Percentiles rank a stretch among this genome's conserved stretches.
Evolutionary conservation across 441 rosid genomes (phyloP).

Genomic region (Manihot esculenta): DNA sequence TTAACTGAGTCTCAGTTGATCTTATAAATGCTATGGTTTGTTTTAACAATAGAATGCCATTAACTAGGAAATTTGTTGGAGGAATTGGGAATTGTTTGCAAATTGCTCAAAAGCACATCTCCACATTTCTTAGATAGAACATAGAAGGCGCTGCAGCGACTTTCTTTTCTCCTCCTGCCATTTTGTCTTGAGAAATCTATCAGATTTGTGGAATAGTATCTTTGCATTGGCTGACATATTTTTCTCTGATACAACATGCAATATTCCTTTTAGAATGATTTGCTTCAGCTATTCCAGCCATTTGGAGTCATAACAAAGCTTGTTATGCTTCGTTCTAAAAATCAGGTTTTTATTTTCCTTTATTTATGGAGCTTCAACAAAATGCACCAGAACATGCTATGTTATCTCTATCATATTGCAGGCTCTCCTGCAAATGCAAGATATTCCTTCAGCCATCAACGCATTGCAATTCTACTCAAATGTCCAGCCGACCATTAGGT

Average conservation of each 20-base stretch:
- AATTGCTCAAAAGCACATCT: too few species aligned
- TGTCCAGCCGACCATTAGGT: constrained; percentile 91
- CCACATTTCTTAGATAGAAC: too few species aligned
- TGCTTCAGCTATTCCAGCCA: constrained; percentile 97
- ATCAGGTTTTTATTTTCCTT: constrained; percentile 64
- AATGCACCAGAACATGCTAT: constrained; percentile 9
- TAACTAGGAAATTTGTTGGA: too few species aligned
- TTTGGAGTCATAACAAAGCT: constrained; percentile 97
- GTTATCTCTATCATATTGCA: constrained; percentile 25
- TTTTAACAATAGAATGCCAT: too few species aligned
- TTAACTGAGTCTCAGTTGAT: background rate
- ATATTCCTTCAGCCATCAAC: constrained; percentile 77
- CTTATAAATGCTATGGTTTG: too few species aligned
- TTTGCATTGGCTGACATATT: background rate
- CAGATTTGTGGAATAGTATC: background rate
- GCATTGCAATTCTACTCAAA: constrained; percentile 83
- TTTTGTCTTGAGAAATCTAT: background rate
- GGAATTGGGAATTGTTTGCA: background rate
- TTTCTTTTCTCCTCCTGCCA: background rate
- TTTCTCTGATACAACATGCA: constrained; percentile 17
- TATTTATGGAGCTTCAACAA: constrained; percentile 5
- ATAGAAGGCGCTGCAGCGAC: too few species aligned
- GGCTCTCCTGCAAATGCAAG: constrained; percentile 99
- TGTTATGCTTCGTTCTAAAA: constrained; percentile 97
- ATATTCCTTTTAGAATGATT: constrained; percentile 65